Conservation (phyloP, 306 rosid species). For the Quercus mongolica region DNA sequence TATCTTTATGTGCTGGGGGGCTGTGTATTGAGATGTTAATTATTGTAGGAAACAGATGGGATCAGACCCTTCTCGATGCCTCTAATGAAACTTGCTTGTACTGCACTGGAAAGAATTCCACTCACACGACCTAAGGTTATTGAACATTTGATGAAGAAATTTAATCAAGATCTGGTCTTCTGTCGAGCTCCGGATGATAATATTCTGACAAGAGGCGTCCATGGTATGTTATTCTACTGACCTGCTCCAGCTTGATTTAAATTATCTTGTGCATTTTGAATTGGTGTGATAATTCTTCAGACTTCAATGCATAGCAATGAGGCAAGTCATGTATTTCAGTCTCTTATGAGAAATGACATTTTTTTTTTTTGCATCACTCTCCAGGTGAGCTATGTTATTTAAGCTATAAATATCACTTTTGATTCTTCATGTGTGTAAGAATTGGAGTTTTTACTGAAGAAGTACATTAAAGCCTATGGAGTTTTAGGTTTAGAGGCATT, state of each 20-base stretch:
- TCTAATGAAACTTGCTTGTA: slow-evolving; percentile 90
- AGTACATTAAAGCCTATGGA: too few relatives aligned
- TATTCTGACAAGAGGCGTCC: slow-evolving; percentile 55
- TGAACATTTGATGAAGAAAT: slow-evolving; percentile 71
- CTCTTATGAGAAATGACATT: background rate
- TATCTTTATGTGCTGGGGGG: background rate
- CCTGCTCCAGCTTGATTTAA: background rate
- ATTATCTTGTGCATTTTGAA: background rate
- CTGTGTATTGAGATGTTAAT: slow-evolving; percentile 18
- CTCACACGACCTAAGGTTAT: slow-evolving; percentile 70
- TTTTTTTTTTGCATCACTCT: background rate
- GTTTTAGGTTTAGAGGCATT: background rate
- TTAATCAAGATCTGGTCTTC: slow-evolving; percentile 83
- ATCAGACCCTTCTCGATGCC: slow-evolving; percentile 98
- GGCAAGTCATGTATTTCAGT: background rate
- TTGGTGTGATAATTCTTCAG: background rate
- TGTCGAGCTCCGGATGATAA: slow-evolving; percentile 77
- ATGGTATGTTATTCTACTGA: slow-evolving; percentile 49
- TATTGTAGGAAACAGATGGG: slow-evolving; percentile 72
- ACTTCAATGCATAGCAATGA: background rate
- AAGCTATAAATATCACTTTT: background rate
- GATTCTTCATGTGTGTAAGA: background rate
- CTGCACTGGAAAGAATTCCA: slow-evolving; percentile 92
- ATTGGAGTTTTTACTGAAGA: background rate
- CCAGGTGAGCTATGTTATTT: background rate